Evolutionary conservation across 495 filamentous ascomycete genomes (phyloP).

Genomic region (Penicillium subrubescens): DNA sequence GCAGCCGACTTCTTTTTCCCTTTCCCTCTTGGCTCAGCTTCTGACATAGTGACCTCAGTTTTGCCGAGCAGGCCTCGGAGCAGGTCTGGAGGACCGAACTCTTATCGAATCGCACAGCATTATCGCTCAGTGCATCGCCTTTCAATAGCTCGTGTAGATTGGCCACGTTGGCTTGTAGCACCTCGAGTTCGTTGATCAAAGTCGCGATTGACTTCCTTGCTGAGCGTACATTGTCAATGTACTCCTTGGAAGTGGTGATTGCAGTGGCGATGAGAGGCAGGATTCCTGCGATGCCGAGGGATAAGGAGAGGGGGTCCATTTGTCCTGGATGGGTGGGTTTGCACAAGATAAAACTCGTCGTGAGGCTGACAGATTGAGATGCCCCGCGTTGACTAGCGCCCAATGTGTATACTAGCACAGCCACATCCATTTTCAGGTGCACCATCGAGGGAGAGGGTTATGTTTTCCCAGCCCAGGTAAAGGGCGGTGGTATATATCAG

Average conservation of each 20-base stretch:
- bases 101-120: background rate
- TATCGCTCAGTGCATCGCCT: background rate
- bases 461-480: background rate
- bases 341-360: background rate
- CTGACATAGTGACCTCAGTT: background rate
- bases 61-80: background rate
- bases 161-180: background rate
- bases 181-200: background rate
- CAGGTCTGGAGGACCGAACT: background rate
- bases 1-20: background rate
- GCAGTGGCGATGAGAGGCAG: background rate
- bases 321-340: background rate
- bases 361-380: background rate
- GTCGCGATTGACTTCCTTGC: background rate
- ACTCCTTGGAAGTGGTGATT: background rate
- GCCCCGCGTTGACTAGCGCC: background rate
- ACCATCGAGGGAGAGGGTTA: background rate
- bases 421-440: constrained; percentile 21
- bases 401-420: constrained; percentile 25
- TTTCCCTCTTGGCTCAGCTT: background rate
- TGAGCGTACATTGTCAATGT: background rate
- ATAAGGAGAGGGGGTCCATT: background rate
- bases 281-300: background rate
- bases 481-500: background rate
- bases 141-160: background rate